Percentiles rank a stretch among this genome's conserved stretches.
Evolutionary conservation across 768 basidiomycete species (phyloP).

Genomic region (Xerocomus spinulosus): DNA sequence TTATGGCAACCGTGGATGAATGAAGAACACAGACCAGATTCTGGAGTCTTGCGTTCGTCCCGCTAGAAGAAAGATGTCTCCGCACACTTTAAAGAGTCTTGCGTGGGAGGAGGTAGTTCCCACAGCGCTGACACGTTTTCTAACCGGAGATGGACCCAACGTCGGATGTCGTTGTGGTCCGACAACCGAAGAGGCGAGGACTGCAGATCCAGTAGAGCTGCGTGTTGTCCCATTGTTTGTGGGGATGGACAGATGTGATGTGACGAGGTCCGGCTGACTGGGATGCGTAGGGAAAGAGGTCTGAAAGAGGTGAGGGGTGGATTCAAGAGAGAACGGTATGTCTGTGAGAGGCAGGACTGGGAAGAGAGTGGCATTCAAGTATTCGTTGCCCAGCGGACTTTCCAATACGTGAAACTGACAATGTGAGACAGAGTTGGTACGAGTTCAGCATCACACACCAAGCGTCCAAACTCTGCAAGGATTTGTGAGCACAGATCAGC

Average conservation of each 20-base stretch:
- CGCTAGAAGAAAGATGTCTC: conserved; percentile 81
- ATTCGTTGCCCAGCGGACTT: conserved; percentile 80
- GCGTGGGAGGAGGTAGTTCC: conserved; percentile 77
- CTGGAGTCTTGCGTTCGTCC: conserved; percentile 82
- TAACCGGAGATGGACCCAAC: conserved; percentile 38
- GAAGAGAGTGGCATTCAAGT: conserved; percentile 66
- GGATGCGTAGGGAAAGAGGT: conserved; percentile 46
- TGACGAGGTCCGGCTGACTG: conserved; percentile 52
- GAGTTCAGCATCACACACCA: conserved; percentile 51
- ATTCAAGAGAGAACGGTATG: conserved; percentile 53
- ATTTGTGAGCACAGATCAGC: conserved; percentile 88
- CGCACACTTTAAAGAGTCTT: conserved; percentile 81
- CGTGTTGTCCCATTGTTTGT: conserved; percentile 44
- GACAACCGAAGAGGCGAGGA: conserved; percentile 12
- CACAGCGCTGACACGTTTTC: conserved; percentile 60
- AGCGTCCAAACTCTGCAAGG: conserved; percentile 75
- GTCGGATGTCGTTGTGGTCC: conserved; percentile 47
- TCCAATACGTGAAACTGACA: conserved; percentile 72
- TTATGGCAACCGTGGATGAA: conserved; percentile 7
- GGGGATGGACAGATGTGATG: conserved; percentile 18
- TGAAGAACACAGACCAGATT: conserved; percentile 56
- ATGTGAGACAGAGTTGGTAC: conserved; percentile 9
- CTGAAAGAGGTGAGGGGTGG: conserved; percentile 37
- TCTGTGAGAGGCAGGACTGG: conserved; percentile 61
- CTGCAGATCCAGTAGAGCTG: conserved; percentile 42